Base-by-base conservation (phyloP, 2,329 filamentous ascomycete species). In the Gaeumannomyces tritici region DNA sequence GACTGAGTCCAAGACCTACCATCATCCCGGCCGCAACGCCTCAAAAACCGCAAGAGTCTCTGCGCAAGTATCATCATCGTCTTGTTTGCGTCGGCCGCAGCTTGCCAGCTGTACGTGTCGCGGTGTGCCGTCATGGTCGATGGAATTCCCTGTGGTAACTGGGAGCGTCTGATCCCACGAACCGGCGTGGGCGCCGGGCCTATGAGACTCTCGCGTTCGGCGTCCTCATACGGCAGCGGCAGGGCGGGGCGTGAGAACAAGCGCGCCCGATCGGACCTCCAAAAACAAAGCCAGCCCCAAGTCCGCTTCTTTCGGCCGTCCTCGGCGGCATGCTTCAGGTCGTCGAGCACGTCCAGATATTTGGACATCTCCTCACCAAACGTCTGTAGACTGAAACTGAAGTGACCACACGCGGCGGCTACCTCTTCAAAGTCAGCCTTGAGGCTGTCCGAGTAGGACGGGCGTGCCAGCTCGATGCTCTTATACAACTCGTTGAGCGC, bases 371-470 rank as follows among this genome's bases (percentile, higher is more conserved):
- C 92, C 71, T 96, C 90, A 0, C 91, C 93, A 70, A 98, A 93
- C 67, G 95, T 90, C 65, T 95, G 85, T 29, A 99, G 79, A 56
- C 90, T 96, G 72, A 95, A 97, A 71, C 90, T 93, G 71, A 98
- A 99, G 74, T 98, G 93, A 0, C 95, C 93, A 70, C 95, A 99
- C 63, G 93, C 96, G n/a, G 95, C 93, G 55, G 93, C 93, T 13
- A 98, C 93, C 74, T 99, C 95, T 73, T 99, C 95, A 63, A 96
- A 92, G 73, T 98, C 95, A 2, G 93, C 95, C 70, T 96, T 89
- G 11, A 93, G 83, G 65, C 89, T 89, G 61, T 91, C 82, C 0
- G 89, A 87, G 55, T 86, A 83, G 3, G 26, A 28, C 3, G 86
- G 79, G 63, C 85, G 85, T 13, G 84, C 85, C 54, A 92, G 80